Conservation (phyloP, 2,329 filamentous ascomycete species). For the Calonectria honghensis region DNA sequence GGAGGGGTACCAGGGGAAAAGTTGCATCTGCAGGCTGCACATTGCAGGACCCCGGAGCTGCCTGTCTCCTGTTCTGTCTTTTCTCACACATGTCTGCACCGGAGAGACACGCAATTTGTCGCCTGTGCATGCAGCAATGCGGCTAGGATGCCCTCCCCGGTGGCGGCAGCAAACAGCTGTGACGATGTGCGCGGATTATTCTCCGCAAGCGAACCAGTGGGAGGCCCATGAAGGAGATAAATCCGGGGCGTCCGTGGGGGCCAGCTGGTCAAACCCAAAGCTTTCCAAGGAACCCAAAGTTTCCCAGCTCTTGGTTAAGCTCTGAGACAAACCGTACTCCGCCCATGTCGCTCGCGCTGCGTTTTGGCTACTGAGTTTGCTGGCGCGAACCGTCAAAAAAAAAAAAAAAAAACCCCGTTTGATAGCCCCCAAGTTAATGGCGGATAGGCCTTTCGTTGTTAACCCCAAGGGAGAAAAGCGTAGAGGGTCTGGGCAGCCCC, state of each 20-base stretch:
- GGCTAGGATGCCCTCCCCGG: constrained; percentile 31
- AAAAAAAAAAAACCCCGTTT: background rate
- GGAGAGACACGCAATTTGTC: constrained; percentile 6
- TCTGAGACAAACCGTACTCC: constrained; percentile 12
- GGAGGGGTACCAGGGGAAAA: constrained; percentile 26
- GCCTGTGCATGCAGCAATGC: constrained; percentile 24
- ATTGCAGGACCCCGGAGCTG: constrained; percentile 23
- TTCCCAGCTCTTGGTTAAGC: constrained; percentile 18
- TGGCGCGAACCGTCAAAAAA: background rate
- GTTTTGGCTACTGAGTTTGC: background rate
- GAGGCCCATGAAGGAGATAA: constrained; percentile 37
- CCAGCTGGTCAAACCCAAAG: constrained; percentile 17
- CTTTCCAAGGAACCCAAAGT: background rate
- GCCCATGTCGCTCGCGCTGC: background rate
- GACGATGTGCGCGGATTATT: constrained; percentile 38
- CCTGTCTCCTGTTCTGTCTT: constrained; percentile 5
- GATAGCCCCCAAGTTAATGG: background rate
- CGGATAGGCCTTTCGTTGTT: background rate
- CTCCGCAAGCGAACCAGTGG: constrained; percentile 44
- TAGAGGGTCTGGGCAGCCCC: constrained; percentile 1
- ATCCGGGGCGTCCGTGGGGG: constrained; percentile 40
- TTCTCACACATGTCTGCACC: constrained; percentile 28
- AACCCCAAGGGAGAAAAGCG: background rate
- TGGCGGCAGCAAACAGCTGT: constrained; percentile 31
- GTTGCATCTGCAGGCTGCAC: constrained; percentile 36